Conservation (phyloP, 257 asterid genomes). For the Jacaranda mimosifolia region DNA sequence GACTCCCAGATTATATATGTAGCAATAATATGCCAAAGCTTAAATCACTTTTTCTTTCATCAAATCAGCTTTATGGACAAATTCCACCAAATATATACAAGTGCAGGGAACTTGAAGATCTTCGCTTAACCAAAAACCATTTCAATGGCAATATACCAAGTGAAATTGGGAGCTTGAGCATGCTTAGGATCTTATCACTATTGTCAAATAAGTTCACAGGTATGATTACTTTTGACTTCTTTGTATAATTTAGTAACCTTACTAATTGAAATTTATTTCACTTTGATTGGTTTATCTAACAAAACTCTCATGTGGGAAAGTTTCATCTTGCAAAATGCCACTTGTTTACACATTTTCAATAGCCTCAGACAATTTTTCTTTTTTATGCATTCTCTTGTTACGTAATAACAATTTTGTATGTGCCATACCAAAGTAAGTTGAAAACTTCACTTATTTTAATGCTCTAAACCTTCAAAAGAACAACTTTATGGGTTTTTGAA, state of each 20-base stretch:
- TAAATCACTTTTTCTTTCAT: neutral
- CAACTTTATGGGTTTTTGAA: no score
- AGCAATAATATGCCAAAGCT: neutral
- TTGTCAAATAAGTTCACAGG: slow-evolving; percentile 28
- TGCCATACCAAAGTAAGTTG: no score
- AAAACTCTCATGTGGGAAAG: no score
- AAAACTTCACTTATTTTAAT: no score
- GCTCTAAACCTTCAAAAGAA: no score
- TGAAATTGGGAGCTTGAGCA: slow-evolving; percentile 28
- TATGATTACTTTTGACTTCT: neutral
- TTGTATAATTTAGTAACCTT: no score
- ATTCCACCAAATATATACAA: slow-evolving; percentile 46
- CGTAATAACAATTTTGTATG: no score
- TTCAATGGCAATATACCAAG: slow-evolving; percentile 48
- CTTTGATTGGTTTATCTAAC: no score
- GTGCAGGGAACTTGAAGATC: slow-evolving; percentile 39
- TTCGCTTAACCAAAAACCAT: slow-evolving; percentile 41
- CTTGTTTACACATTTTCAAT: no score
- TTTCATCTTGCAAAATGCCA: slow-evolving; percentile 33
- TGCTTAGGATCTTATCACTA: slow-evolving; percentile 18
- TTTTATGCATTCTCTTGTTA: no score
- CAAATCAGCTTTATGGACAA: slow-evolving; percentile 30
- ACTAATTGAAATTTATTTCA: no score
- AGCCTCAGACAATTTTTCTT: no score
- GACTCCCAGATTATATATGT: slow-evolving; percentile 17